Percentiles rank a stretch among this genome's conserved stretches.
phyloP scores from a whole-genome alignment of 2,329 filamentous ascomycete species.

The Diaporthe sp. region DNA sequence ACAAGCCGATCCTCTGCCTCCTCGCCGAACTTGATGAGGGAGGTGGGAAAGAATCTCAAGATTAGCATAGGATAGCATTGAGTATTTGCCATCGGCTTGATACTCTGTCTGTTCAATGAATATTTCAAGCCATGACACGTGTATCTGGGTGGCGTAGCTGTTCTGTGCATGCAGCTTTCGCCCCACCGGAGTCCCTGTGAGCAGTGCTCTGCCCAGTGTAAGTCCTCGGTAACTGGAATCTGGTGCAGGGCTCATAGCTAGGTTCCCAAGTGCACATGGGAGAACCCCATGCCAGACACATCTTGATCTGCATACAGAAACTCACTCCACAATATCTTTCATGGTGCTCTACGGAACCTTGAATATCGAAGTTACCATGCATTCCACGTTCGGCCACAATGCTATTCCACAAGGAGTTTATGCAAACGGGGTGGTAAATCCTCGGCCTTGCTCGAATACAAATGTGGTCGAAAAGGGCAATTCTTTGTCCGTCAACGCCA shows the following conservation, averaged over 20 bases:
- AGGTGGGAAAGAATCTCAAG: not conserved
- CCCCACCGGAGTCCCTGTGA: not conserved
- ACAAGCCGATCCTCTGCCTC: not conserved
- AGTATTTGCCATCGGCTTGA: not conserved
- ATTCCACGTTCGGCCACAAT: no score
- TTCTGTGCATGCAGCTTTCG: not conserved
- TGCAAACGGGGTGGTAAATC: no score
- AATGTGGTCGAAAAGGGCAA: no score
- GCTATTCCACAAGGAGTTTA: no score
- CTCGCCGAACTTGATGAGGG: slow-evolving; percentile 6
- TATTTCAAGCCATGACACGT: not conserved
- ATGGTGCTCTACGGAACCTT: no score
- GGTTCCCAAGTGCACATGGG: no score
- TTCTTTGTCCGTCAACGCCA: no score
- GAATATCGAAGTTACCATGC: no score
- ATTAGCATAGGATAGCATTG: not conserved
- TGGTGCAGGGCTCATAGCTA: not conserved
- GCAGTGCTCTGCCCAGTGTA: not conserved
- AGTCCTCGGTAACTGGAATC: not conserved
- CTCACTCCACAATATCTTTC: not conserved
- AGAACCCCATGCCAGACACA: not conserved
- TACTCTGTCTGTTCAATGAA: not conserved
- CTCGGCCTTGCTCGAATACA: no score
- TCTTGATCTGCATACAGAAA: not conserved
- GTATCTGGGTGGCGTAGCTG: not conserved